Percentiles rank a stretch among this genome's conserved stretches.
phyloP scores from a whole-genome alignment of 2,329 filamentous ascomycete species.

The Exserohilum turcica region DNA sequence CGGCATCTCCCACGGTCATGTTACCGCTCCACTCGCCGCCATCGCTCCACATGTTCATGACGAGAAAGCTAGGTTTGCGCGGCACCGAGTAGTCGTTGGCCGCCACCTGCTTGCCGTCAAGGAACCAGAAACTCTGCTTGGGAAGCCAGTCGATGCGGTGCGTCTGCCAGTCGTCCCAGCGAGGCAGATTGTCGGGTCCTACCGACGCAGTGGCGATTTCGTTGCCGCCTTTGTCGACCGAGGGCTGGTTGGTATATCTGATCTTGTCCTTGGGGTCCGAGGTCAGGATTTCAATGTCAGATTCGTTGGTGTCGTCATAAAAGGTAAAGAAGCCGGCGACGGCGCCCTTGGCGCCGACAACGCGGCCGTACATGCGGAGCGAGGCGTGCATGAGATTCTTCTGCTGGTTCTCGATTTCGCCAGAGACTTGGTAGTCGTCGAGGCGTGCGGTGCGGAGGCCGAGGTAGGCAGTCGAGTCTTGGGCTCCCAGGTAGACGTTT shows the following conservation, averaged over 20 bases:
- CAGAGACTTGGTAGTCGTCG: slow-evolving; percentile 52
- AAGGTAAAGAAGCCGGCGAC: slow-evolving; percentile 64
- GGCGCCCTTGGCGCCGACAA: slow-evolving; percentile 53
- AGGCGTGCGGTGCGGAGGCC: slow-evolving; percentile 55
- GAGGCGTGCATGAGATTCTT: slow-evolving; percentile 55
- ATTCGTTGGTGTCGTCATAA: slow-evolving; percentile 53
- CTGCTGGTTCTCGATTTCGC: slow-evolving; percentile 55
- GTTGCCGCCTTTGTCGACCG: slow-evolving; percentile 53
- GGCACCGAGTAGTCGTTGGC: slow-evolving; percentile 63
- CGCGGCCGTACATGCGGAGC: slow-evolving; percentile 54
- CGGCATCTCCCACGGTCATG: slow-evolving; percentile 58
- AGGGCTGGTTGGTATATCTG: slow-evolving; percentile 66
- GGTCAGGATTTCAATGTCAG: slow-evolving; percentile 61
- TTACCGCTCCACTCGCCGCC: slow-evolving; percentile 65
- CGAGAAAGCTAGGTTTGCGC: slow-evolving; percentile 57
- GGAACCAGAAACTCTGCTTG: slow-evolving; percentile 60
- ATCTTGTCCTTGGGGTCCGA: slow-evolving; percentile 51
- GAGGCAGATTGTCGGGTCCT: slow-evolving; percentile 55
- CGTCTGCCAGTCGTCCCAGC: slow-evolving; percentile 63
- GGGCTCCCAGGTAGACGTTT: slow-evolving; percentile 54
- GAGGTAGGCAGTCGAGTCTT: slow-evolving; percentile 50
- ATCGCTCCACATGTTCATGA: slow-evolving; percentile 67
- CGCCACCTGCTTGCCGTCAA: slow-evolving; percentile 58
- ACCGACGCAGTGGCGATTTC: slow-evolving; percentile 55
- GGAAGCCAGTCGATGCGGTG: slow-evolving; percentile 67